A percentile compares a stretch with the other conserved stretches of the same genome.
Conservation (phyloP, 2,329 filamentous ascomycete genomes). For the Lasiodiplodia sp. region DNA sequence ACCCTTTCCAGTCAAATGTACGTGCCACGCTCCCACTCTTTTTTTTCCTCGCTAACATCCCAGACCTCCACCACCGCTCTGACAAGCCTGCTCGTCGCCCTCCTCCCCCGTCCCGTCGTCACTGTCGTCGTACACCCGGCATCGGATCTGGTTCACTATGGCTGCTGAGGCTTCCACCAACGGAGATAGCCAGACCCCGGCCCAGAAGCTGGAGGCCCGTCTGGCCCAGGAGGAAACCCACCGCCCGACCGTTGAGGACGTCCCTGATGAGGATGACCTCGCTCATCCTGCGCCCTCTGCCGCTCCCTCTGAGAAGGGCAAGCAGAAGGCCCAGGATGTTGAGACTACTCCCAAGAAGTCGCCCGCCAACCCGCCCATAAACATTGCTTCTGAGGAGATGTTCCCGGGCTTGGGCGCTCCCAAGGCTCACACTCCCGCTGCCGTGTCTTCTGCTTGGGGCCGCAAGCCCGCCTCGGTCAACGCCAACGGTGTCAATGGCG, state of each 20-base stretch:
- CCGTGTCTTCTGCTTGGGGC: constrained; percentile 78
- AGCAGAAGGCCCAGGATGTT: constrained; percentile 67
- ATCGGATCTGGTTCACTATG: constrained; percentile 37
- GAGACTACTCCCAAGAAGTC: constrained; percentile 45
- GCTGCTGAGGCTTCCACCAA: constrained; percentile 46
- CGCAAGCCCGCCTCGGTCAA: constrained; percentile 64
- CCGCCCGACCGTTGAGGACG: constrained; percentile 79
- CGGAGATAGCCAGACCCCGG: constrained; percentile 48
- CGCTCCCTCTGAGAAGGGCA: constrained; percentile 69
- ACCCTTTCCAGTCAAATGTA: background rate
- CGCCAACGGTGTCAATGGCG: constrained; percentile 61
- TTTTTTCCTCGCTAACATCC: constrained; percentile 33
- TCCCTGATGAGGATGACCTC: constrained; percentile 78
- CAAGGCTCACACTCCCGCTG: constrained; percentile 67
- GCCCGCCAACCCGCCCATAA: constrained; percentile 58
- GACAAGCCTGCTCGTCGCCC: constrained; percentile 47
- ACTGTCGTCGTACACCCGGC: constrained; percentile 27
- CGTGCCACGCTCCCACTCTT: constrained; percentile 33
- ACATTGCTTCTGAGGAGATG: constrained; percentile 86
- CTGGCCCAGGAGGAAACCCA: constrained; percentile 62
- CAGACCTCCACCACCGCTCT: constrained; percentile 50
- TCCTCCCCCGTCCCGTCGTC: constrained; percentile 43
- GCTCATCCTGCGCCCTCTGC: constrained; percentile 62
- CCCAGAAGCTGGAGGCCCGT: constrained; percentile 70
- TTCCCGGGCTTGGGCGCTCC: constrained; percentile 89